Percentiles rank a stretch among this genome's conserved stretches.
phyloP scores from a whole-genome alignment of 148 eudicot genomes.

The Camellia japonica region DNA sequence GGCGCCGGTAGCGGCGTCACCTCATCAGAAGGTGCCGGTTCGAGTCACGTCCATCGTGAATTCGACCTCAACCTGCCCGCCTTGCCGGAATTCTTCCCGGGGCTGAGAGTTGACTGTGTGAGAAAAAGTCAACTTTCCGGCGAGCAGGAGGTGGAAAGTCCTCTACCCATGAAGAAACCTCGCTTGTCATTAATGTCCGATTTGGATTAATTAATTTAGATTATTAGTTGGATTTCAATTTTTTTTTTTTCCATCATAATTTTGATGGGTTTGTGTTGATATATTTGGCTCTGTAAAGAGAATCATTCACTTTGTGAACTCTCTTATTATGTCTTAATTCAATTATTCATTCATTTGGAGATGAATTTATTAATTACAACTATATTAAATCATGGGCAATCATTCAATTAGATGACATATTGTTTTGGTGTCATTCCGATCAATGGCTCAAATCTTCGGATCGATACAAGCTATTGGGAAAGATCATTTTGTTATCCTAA shows the following conservation, averaged over 20 bases:
- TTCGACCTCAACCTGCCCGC: slow-evolving; percentile 66
- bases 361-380: too few species aligned
- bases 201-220: slow-evolving; percentile 1
- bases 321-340: background rate
- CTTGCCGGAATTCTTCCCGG: slow-evolving; percentile 31
- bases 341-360: background rate
- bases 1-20: slow-evolving; percentile 11
- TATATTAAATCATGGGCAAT: too few species aligned
- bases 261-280: background rate
- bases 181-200: slow-evolving; percentile 26
- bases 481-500: too few species aligned
- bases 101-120: slow-evolving; percentile 40
- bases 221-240: background rate
- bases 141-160: slow-evolving; percentile 72
- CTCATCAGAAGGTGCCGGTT: slow-evolving; percentile 24
- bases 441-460: too few species aligned
- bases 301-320: background rate
- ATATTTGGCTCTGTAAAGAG: background rate
- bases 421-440: too few species aligned
- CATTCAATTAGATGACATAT: too few species aligned
- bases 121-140: slow-evolving; percentile 25
- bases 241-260: background rate
- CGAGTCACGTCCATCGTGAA: slow-evolving; percentile 25
- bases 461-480: too few species aligned
- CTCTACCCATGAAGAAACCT: slow-evolving; percentile 49